Base-by-base conservation (phyloP, 805 yeast species). In the Candida nemodendra region DNA sequence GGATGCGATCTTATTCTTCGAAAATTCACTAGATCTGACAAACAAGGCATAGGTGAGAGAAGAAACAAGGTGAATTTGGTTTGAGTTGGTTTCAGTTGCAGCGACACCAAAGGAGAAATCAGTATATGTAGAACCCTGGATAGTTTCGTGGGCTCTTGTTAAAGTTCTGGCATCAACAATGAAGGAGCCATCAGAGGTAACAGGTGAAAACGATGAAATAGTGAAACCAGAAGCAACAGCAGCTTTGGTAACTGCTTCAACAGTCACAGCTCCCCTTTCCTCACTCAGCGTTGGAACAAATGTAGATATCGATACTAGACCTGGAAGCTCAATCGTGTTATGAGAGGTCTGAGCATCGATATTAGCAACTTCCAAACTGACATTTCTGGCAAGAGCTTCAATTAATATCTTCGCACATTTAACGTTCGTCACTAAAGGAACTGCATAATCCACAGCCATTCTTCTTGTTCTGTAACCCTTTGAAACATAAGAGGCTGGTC, bases 371-470 rank as follows among this genome's bases (percentile, higher is more conserved):
- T 82, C 84, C 50, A 89, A 69, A n/a, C 71, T 45, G 47, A 72
- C 68, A 56, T 79, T 69, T 70, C 93, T 75, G 27, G 91, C 75
- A 49, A 89, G 65, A n/a, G 99, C 98, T 70, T 93, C 98, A 50
- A 93, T 81, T 66, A 93, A 74, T 51, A 93, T 72, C 69, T 93
- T 93, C 46, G 99, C 99, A 73, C 90, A 83, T 69, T 93, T 93
- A 51, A 93, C 98, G 61, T 93, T 93, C 49, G 99, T 93, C 34
- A 93, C 96, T 63, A 93, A 75, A 35, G 99, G 99, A 61, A 93
- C 89, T 36, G 97, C 90, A 64, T 86, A 95, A 68, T 93, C 99
- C 50, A 93, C 97, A 52, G 99, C 99, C 98, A 93, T 86, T 74
- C 99, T 93, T 76, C 99, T 95, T 31, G 98, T 87, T 66, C 79